Evolutionary conservation across 345 rosid species (phyloP).

Genomic region (Raphanus sativus): DNA sequence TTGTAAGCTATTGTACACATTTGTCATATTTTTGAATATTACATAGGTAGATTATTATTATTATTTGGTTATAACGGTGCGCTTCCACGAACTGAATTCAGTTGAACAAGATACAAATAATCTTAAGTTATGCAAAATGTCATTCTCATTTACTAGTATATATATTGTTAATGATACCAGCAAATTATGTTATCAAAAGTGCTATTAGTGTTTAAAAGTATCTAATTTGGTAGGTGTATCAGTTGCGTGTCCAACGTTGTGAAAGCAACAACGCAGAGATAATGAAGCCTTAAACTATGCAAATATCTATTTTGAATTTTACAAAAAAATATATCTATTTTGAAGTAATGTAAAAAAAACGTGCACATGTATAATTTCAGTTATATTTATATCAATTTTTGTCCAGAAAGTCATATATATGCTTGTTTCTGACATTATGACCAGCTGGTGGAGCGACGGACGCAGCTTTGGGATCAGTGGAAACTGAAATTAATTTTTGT

Average conservation of each 20-base stretch:
- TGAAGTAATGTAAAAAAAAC: background rate
- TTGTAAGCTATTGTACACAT: background rate
- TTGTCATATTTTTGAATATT: background rate
- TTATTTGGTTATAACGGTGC: background rate
- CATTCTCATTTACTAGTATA: background rate
- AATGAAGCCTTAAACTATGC: background rate
- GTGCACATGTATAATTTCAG: constrained; percentile 7
- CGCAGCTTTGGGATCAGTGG: constrained; percentile 29
- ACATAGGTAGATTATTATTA: background rate
- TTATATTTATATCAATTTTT: background rate
- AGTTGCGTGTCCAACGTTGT: background rate
- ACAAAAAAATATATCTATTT: background rate
- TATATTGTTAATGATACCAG: background rate
- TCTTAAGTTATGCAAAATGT: background rate
- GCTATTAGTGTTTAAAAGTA: background rate
- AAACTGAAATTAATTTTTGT: background rate
- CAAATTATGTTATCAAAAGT: background rate
- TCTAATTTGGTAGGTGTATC: background rate
- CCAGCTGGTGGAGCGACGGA: constrained; percentile 12
- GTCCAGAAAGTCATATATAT: background rate
- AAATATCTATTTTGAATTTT: background rate
- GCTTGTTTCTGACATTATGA: background rate
- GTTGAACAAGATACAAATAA: background rate
- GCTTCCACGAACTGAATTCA: background rate
- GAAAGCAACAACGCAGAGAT: background rate